Conservation (phyloP, 148 eudicot genomes). For the Heliamphora exappendiculata region DNA sequence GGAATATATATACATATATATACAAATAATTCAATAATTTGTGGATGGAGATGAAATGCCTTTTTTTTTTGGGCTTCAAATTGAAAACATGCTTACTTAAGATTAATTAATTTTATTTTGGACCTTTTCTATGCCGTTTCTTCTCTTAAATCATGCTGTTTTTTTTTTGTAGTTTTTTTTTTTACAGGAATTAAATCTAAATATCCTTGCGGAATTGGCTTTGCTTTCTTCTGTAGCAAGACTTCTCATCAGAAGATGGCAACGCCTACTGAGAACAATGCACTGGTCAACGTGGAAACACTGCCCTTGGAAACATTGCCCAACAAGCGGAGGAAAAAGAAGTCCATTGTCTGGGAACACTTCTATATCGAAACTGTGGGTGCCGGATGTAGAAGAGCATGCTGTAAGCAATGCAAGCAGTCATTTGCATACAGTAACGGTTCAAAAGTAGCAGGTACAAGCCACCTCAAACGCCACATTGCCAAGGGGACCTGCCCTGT, state of each 20-base stretch:
- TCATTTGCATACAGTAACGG: slow-evolving; percentile 74
- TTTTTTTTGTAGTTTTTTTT: background rate
- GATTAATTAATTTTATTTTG: background rate
- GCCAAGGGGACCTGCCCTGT: slow-evolving; percentile 65
- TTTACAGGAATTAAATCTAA: background rate
- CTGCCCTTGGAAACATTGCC: slow-evolving; percentile 23
- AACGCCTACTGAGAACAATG: slow-evolving; percentile 12
- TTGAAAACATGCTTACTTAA: background rate
- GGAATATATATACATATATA: too few relatives aligned
- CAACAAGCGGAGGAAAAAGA: slow-evolving; percentile 48
- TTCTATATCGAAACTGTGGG: slow-evolving; percentile 55
- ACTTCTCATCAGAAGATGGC: slow-evolving; percentile 14
- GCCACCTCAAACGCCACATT: slow-evolving; percentile 73
- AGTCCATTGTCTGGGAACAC: slow-evolving; percentile 67
- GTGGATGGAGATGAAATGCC: background rate
- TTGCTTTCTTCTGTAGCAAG: background rate
- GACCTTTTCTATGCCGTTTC: background rate
- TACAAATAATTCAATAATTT: background rate
- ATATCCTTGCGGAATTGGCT: background rate
- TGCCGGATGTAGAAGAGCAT: slow-evolving; percentile 56
- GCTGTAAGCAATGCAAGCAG: slow-evolving; percentile 59
- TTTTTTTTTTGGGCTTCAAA: background rate
- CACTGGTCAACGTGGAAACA: slow-evolving; percentile 10
- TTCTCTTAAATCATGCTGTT: background rate
- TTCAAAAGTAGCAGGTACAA: slow-evolving; percentile 63